phyloP scores from a whole-genome alignment of 768 basidiomycete genomes.

The Mycena albidolilacea region DNA sequence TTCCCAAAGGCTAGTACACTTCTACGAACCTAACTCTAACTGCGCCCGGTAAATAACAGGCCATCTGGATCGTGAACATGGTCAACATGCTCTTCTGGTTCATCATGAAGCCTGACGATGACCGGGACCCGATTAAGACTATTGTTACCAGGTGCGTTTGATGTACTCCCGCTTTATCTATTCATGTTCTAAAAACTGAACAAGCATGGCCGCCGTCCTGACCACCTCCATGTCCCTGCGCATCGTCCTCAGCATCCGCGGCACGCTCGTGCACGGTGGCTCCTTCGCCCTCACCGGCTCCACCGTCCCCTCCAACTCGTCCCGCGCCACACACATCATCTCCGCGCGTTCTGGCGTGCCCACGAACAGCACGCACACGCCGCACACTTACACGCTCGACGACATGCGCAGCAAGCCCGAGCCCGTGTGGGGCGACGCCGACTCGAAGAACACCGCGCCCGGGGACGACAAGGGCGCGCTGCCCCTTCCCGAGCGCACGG shows the following conservation, averaged over 20 bases:
- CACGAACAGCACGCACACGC: conserved; percentile 55
- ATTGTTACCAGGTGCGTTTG: conserved; percentile 74
- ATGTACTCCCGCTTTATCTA: background rate
- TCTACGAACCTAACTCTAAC: conserved; percentile 21
- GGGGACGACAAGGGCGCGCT: conserved; percentile 58
- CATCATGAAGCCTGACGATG: conserved; percentile 76
- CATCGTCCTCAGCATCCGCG: conserved; percentile 87
- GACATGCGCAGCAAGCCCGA: conserved; percentile 65
- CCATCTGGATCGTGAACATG: conserved; percentile 86
- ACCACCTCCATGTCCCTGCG: conserved; percentile 92
- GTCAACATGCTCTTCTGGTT: conserved; percentile 92
- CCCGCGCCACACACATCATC: conserved; percentile 67
- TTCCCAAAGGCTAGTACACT: conserved; percentile 11
- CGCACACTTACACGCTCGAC: conserved; percentile 68
- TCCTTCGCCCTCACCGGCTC: conserved; percentile 73
- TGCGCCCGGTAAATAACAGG: conserved; percentile 48
- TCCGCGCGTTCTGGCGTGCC: conserved; percentile 60
- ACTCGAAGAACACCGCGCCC: conserved; percentile 55
- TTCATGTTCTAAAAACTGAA: background rate
- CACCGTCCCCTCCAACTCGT: conserved; percentile 56
- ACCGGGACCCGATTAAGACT: conserved; percentile 80
- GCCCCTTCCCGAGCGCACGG: conserved; percentile 50
- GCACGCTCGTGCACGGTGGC: conserved; percentile 80
- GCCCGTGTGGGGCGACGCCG: conserved; percentile 59
- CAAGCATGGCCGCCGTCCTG: conserved; percentile 86